phyloP scores from a whole-genome alignment of 2,329 filamentous ascomycete species.

The Ophiostoma sp. region DNA sequence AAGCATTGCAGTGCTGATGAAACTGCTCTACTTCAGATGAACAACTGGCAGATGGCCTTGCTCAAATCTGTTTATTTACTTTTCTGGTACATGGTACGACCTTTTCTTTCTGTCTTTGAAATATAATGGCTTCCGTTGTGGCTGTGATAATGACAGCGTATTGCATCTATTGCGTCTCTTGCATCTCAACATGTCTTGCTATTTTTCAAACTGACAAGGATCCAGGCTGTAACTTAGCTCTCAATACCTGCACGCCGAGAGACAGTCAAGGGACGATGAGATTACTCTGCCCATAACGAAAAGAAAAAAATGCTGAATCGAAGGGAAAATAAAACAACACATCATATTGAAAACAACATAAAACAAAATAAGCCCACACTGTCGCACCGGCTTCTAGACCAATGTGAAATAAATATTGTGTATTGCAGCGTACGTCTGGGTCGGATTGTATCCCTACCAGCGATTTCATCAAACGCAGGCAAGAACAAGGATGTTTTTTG shows the following conservation, averaged over 20 bases:
- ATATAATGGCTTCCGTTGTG: background rate
- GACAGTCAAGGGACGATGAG: background rate
- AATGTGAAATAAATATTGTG: background rate
- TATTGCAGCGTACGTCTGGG: background rate
- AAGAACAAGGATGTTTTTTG: background rate
- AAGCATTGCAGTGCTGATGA: constrained; percentile 12
- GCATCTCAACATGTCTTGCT: constrained; percentile 3
- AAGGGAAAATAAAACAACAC: background rate
- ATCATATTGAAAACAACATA: background rate
- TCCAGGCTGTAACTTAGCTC: background rate
- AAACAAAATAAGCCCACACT: background rate
- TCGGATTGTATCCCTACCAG: background rate
- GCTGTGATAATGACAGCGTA: background rate
- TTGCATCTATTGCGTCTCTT: background rate
- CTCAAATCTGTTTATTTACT: background rate
- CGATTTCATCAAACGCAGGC: background rate
- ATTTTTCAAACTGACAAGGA: background rate
- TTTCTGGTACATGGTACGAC: background rate
- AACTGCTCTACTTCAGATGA: background rate
- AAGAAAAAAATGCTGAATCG: background rate
- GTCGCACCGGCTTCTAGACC: background rate
- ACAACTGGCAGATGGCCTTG: background rate
- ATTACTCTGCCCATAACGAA: background rate
- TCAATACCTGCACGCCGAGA: background rate
- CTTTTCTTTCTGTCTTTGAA: background rate